Base-by-base conservation (phyloP, 2,329 filamentous ascomycete genomes). In the Grosmannia huntii region DNA sequence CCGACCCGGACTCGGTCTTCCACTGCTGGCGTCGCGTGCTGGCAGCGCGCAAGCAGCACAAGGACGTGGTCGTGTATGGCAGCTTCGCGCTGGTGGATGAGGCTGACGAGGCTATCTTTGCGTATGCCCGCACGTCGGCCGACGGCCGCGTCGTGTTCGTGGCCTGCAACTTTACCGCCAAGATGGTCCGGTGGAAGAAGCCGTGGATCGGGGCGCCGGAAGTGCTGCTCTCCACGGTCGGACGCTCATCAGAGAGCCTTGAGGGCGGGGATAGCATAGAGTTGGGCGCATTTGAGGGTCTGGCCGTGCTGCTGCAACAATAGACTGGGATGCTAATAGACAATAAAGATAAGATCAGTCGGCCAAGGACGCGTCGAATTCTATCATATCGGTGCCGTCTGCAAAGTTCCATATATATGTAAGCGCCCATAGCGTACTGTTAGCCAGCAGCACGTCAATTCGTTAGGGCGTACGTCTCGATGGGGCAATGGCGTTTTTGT, bases 1-100 rank as follows among this genome's bases (percentile, higher is more conserved):
- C 46, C 5, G 53, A 59, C 38, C 53, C 53, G 3, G 9, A 59
- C 33, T 56, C 53, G 10, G 38, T 49, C 14, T 59, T 59, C 21
- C 53, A 59, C 28, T 59, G 48, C 49, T 59, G 57, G 57, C 53
- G 53, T 1, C 10, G 36, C 2, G 53, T 53, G 36, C 38, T 59
- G 48, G n/a, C n/a, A 9, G 14, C 25, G 6, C 57, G 57, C 53
- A 59, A 59, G 38, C 23, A 31, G 21, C 21, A 59, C 49, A 56
- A 44, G 28, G 53, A 59, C n/a, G 31, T 28, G 19, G 23, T 59
- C 14, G 57, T 59, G n/a, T 59, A 59, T 21, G 57, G 57, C 53
- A 19, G 23, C 23, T 59, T 59, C 46, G 28, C 36, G 19, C 57
- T 59, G 7, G 46, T 59, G 2, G 57, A 59, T 28, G 53, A 33